Evolutionary conservation across 495 filamentous ascomycete genomes (phyloP), one percentile per base, ranked within the genome.

Genomic region (Usnea hakonensis): DNA sequence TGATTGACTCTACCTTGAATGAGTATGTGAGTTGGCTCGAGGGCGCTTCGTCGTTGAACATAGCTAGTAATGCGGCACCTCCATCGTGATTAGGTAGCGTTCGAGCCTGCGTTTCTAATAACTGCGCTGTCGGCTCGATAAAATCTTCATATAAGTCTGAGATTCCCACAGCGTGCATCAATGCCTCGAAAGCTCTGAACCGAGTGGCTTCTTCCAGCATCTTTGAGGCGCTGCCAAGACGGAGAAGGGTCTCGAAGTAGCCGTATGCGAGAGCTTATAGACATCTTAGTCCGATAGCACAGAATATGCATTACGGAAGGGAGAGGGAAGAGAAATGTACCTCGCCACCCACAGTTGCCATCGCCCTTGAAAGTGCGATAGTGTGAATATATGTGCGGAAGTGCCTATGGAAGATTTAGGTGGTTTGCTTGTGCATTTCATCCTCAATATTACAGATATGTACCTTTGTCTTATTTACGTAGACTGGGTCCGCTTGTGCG

Each of bases 291-390:
- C 48, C 6, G 48, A 55, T 48, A 21, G 19, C 30, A 54, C 43
- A 13, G 58, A 26, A 41, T 32, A 52, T 70, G 65, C 37, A 57
- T 61, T 41, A 32, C 17, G 40, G 48, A 19, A 33, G 32, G 19
- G 52, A 60, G 58, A 30, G 38, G 17, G 55, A 32, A 40, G 33
- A 28, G 19, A 9, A 40, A 38, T 71, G 57, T 83, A 96, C 93
- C 94, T 87, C 94, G 83, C 93, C 94, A 98, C 66, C 94, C 94
- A 77, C 94, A 98, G 70, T 95, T 92, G 41, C 94, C 94, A 76
- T 98, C 94, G 26, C 94, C 92, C 71, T 86, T 87, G 74, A 96
- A 86, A 5, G 87, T 87, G 46, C 94, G 89, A 68, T 90, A 94
- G 68, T 91, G 85, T 19, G 90, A 89, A 71, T 95, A 96, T 64